These are phyloP conservation scores for Diplotaxis tenuifolia DNA, from an alignment of 345 rosid species.

Conservation along the genomic window DNA sequence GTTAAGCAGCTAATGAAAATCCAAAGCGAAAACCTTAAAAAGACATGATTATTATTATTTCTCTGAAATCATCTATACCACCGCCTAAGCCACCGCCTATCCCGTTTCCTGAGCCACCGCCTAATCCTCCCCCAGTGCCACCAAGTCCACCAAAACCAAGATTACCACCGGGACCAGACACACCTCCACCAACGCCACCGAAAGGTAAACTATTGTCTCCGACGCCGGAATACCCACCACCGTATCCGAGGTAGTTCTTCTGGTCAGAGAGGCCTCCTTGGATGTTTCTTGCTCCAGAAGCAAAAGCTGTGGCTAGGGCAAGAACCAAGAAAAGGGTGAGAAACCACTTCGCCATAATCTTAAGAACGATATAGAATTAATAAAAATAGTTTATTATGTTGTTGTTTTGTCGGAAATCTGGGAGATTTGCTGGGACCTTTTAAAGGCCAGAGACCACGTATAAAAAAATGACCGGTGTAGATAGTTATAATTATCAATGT, in stretches of 20 bases:
- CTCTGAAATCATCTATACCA: conserved; percentile 25
- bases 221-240: conserved; percentile 64
- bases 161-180: conserved; percentile 43
- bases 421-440: conserved; percentile 35
- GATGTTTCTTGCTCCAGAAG: conserved; percentile 42
- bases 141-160: conserved; percentile 40
- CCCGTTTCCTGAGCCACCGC: conserved; percentile 27
- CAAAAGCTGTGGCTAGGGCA: conserved; percentile 36
- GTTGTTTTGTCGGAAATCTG: conserved; percentile 16
- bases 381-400: conserved; percentile 2
- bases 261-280: conserved; percentile 62
- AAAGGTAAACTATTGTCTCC: conserved; percentile 54
- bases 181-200: conserved; percentile 59
- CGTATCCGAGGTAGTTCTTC: conserved; percentile 65
- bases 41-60: conserved; percentile 12
- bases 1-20: conserved; percentile 10
- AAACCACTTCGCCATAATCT: conserved; percentile 42
- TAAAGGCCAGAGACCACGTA: conserved; percentile 28
- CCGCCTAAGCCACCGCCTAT: conserved; percentile 30
- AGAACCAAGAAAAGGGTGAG: conserved; percentile 36
- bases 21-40: background rate
- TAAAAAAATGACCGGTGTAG: conserved; percentile 20
- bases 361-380: conserved; percentile 6
- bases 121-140: conserved; percentile 35
- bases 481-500: conserved; percentile 31